Evolutionary conservation across 495 filamentous ascomycete species (phyloP).

Genomic region (Evernia prunastri): DNA sequence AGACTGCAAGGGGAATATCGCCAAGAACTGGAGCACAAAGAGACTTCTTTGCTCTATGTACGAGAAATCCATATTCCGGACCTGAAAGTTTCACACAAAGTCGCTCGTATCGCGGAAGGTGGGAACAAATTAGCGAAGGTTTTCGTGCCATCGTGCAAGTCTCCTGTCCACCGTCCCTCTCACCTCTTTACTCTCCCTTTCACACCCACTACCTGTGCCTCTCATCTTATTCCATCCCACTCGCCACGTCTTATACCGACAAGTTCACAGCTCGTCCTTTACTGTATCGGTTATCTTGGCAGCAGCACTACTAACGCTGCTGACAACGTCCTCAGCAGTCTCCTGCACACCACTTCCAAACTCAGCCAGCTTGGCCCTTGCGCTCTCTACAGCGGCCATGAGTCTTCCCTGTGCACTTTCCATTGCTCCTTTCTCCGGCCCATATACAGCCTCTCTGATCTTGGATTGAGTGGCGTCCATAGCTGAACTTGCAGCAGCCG

Average conservation of each 20-base stretch:
- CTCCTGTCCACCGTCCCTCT: neutral
- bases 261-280: conserved; percentile 53
- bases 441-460: conserved; percentile 38
- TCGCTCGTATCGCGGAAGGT: neutral
- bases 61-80: neutral
- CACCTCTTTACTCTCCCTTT: neutral
- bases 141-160: conserved; percentile 13
- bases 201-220: neutral
- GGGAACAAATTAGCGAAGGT: neutral
- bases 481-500: conserved; percentile 28
- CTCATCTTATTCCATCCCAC: neutral
- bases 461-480: conserved; percentile 27
- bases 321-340: conserved; percentile 42
- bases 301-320: conserved; percentile 38
- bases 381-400: conserved; percentile 42
- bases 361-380: conserved; percentile 41
- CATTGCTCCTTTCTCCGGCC: conserved; percentile 46
- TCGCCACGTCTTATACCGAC: neutral
- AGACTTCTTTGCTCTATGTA: conserved; percentile 11
- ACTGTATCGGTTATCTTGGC: conserved; percentile 35
- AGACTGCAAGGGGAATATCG: conserved; percentile 13
- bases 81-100: neutral
- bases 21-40: conserved; percentile 8
- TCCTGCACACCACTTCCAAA: conserved; percentile 40
- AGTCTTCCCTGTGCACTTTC: conserved; percentile 49